Base-by-base conservation (phyloP, 1,284 basidiomycete species). In the Termitomyces sp. region DNA sequence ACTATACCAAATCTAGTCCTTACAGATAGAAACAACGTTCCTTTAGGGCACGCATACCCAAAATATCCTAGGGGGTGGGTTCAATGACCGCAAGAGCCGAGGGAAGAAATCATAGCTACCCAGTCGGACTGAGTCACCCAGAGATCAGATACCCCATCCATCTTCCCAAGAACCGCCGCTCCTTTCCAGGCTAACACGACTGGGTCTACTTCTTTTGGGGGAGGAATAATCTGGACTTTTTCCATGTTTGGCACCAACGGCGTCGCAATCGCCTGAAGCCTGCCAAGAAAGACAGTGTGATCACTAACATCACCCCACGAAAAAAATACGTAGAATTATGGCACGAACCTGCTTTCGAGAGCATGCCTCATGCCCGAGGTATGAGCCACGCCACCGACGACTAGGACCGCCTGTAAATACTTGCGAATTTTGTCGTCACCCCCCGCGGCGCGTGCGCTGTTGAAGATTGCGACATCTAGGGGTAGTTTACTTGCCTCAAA, bases 151-250 rank as follows among this genome's bases (percentile, higher is more conserved):
- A 91, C 83, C 1, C 85, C 83, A 48, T 98, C 96, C 79, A 99
- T 88, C 70, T 93, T 91, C 30, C 88, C 92, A 55, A 98, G 82
- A 19, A 97, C 92, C n/a, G 90, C 85, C 17, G 90, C 93, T 5
- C 96, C 96, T 70, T 98, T 98, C 96, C 96, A 99, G 21, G 86
- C 86, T 40, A 98, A 78, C 48, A 93, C 86, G 36, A 85, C 82
- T 5, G 93, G 92, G 70, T 98, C 94, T 55, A 98, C 86, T 56
- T 94, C 93, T 65, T 94, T 90, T 1, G 94, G 94, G 2, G 93
- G 88, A 15, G 94, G 92, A 43, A 98, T 90, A 57, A 96, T 91
- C 59, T 86, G 83, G 9, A 94, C 86, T 66, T 90, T 88, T 68
- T 90, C 86, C 81, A 92, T 88, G 65, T 83, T 86, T 13, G 80